Evolutionary conservation across 768 basidiomycete species (phyloP).

Genomic region (Kwoniella europaea): DNA sequence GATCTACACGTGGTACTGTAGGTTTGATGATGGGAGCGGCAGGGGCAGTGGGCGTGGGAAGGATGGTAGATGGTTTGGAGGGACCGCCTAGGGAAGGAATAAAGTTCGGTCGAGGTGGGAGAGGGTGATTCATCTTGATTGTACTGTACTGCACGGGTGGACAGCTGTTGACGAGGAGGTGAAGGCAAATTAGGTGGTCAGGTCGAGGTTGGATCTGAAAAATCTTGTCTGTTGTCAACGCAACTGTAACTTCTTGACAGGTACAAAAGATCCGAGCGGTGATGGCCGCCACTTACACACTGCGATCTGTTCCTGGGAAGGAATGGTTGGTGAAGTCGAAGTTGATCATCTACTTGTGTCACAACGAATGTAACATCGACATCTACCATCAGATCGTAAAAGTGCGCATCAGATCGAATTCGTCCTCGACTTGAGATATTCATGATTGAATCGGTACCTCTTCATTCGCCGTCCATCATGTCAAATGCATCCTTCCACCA

Average conservation of each 20-base stretch:
- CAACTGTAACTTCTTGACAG: constrained; percentile 3
- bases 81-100: constrained; percentile 9
- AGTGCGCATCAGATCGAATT: background rate
- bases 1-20: background rate
- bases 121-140: constrained; percentile 10
- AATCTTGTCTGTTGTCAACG: background rate
- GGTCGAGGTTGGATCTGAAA: background rate
- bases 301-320: background rate
- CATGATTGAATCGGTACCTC: too few relatives aligned
- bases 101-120: constrained; percentile 11
- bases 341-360: background rate
- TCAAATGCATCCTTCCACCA: background rate
- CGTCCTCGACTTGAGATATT: too few relatives aligned
- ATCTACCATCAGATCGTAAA: too few relatives aligned
- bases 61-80: background rate
- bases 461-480: background rate
- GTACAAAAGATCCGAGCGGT: background rate
- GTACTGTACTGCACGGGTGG: background rate
- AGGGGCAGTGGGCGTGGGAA: background rate
- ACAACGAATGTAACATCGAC: too few relatives aligned
- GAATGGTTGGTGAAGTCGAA: background rate
- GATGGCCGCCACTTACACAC: background rate
- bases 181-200: background rate
- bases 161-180: background rate
- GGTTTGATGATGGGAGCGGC: background rate